phyloP scores from a whole-genome alignment of 345 rosid genomes.

The Gossypium bickii region DNA sequence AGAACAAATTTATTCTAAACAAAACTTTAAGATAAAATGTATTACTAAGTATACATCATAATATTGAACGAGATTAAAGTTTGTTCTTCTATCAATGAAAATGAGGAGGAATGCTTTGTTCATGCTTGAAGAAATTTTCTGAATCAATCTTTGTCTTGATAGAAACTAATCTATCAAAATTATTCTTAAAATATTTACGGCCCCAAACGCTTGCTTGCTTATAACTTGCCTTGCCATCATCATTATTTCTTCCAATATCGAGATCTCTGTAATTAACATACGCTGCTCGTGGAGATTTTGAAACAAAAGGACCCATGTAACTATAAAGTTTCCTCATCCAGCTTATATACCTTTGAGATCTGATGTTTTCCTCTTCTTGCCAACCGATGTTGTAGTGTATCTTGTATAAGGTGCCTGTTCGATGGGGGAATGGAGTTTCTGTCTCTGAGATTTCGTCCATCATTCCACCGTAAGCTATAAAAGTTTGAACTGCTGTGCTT shows the following conservation, averaged over 20 bases:
- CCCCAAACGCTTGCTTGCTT: conserved; percentile 4
- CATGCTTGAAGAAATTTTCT: neutral
- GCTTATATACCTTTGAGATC: neutral
- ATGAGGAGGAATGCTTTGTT: conserved; percentile 9
- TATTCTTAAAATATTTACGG: neutral
- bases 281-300: neutral
- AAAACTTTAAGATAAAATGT: no score
- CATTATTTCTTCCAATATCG: neutral
- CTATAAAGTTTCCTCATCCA: neutral
- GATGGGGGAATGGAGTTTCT: conserved; percentile 7
- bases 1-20: no score
- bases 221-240: neutral
- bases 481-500: neutral
- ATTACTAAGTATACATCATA: no score
- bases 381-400: neutral
- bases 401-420: conserved; percentile 4
- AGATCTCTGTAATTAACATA: conserved; percentile 4
- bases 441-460: conserved; percentile 3
- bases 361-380: neutral
- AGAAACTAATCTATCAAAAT: neutral
- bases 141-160: neutral
- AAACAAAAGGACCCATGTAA: neutral
- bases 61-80: no score
- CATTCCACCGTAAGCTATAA: neutral
- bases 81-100: neutral